Base-by-base conservation (phyloP, 2,329 filamentous ascomycete species). In the Penicillium olsonii region DNA sequence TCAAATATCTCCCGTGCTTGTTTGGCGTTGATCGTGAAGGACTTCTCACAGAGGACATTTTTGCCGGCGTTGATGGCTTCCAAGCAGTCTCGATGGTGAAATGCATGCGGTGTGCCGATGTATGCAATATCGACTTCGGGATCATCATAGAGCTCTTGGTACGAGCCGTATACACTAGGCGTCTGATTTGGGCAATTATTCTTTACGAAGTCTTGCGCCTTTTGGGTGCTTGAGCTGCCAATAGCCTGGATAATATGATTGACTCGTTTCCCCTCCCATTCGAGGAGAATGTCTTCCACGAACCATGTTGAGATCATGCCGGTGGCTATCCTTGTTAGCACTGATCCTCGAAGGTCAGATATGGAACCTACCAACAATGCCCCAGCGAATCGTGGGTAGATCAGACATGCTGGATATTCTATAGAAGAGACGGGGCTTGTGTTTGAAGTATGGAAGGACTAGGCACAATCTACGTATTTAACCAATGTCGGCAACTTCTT, bases 101-200 rank as follows among this genome's bases (percentile, higher is more conserved):
- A 56, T 1, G 53, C 61, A 44, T 73, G 71, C 2, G 67, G 66
- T 6, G 81, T 68, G 9, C 77, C 74, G 43, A 82, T 76, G 61
- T 81, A 82, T 37, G 83, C 74, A 15, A 72, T 75, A 33, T 79
- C 73, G 42, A 83, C 74, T 3, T 60, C 46, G 1, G 52, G 19
- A 37, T 66, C 60, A 3, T 48, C 15, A 17, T 54, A 56, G 9
- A 56, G 37, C 14, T 45, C 45, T 5, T 42, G 24, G 27, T 56
- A 50, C 9, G 39, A 41, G 10, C 35, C 38, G 24, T 57, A 57
- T 11, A 45, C 24, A 12, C 11, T 19, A 9, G 34, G 42, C 2
- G 4, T 37, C 19, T 45, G 34, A 17, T n/a, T 27, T 19, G 33
- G 24, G 22, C 42, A 45, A 20, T 38, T 15, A 5, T 8, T 31